Base-by-base conservation (phyloP, 768 basidiomycete species). In the Suillus luteus region DNA sequence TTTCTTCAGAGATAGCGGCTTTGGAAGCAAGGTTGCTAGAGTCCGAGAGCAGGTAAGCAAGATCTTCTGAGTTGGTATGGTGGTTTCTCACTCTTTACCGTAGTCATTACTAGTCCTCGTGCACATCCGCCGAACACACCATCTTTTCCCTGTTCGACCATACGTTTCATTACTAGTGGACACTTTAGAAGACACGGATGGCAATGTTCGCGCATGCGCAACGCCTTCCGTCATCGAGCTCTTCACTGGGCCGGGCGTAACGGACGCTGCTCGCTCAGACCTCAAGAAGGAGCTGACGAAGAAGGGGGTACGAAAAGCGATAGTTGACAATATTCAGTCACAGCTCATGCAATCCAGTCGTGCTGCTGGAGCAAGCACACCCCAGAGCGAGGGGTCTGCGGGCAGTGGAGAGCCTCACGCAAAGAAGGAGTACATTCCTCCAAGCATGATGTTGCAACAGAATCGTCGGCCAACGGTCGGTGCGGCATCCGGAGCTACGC, bases 231-330 rank as follows among this genome's bases (percentile, higher is more conserved):
- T 94, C 63, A 84, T 97, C 17, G 87, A 90, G 67, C 81, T 99
- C 61, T 96, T 98, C 72, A 88, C 93, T 1, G 92, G 92, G 17
- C 84, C 90, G 0, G 86, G 85, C 5, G 93, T 94, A 15, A 87
- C 89, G 3, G 90, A 96, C 71, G 88, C 87, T 9, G 97, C 97
- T 3, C 88, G 93, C 59, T 86, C 95, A 5, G 96, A 99, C 74
- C 81, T 99, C 61, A 98, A 97, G 82, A 95, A 94, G 72, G 91
- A 94, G 73, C 83, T 99, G 82, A 75, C 83, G 2, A 93, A 90
- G 79, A 93, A 92, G 74, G 85, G 85, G 48, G 92, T 97, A 49
- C 85, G 94, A 40, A 96, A 96, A 77, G 85, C 87, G 5, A 95
- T 96, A 54, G 86, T 90, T 15, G 96, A 98, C 65, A 82, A 82